These are phyloP conservation scores for Globisporangium okanoganense DNA, from an alignment of 352 stramenopile genomes.

Conservation along the genomic window DNA sequence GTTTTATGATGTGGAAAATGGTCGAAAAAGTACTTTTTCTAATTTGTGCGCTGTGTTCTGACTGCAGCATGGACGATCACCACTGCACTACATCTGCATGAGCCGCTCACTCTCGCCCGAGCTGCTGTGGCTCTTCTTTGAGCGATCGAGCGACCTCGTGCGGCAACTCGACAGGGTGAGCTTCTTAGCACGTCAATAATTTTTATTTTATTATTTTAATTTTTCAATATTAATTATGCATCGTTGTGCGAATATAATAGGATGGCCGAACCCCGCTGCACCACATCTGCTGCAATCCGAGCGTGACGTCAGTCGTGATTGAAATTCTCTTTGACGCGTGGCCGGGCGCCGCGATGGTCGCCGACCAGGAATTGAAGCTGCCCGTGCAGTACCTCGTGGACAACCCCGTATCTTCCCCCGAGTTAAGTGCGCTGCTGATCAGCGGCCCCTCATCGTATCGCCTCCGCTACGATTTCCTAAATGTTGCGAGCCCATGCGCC, in stretches of 20 bases:
- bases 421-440: constrained; percentile 48
- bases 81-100: constrained; percentile 73
- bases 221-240: background rate
- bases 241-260: constrained; percentile 14
- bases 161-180: constrained; percentile 49
- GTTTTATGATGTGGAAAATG: background rate
- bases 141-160: constrained; percentile 48
- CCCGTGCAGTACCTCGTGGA: constrained; percentile 72
- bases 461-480: constrained; percentile 62
- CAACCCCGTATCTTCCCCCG: constrained; percentile 44
- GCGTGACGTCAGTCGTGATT: constrained; percentile 42
- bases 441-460: constrained; percentile 60
- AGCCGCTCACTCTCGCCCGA: constrained; percentile 49
- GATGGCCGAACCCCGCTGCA: constrained; percentile 56
- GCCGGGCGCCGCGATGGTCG: constrained; percentile 45
- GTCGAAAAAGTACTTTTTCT: background rate
- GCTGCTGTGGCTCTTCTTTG: constrained; percentile 69
- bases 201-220: too few species aligned
- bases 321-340: constrained; percentile 73
- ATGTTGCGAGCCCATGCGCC: constrained; percentile 23
- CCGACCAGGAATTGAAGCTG: constrained; percentile 65
- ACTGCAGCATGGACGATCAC: constrained; percentile 43
- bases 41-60: background rate
- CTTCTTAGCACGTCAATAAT: too few species aligned
- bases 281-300: constrained; percentile 55